Evolutionary conservation across 176 grass and related monocot species (phyloP).

Genomic region (Zizania latifolia): DNA sequence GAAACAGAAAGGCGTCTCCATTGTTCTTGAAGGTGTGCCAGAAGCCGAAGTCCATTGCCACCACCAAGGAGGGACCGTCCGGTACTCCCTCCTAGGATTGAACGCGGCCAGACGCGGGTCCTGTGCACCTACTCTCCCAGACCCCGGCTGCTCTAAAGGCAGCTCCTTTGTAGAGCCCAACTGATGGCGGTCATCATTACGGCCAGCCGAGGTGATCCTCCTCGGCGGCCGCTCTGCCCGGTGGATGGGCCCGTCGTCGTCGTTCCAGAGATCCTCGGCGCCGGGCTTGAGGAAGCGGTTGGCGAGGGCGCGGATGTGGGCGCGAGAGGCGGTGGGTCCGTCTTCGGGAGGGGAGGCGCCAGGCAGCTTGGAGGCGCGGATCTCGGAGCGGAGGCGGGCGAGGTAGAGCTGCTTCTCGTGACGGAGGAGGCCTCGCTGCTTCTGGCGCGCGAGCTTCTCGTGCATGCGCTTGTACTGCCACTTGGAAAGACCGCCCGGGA

Average conservation of each 20-base stretch:
- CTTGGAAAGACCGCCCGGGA: constrained; percentile 72
- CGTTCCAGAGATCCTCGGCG: constrained; percentile 91
- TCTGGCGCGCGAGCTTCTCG: constrained; percentile 75
- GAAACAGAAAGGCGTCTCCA: neutral
- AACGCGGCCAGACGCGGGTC: constrained; percentile 5
- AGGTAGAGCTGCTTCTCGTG: constrained; percentile 87
- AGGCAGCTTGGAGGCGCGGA: constrained; percentile 41
- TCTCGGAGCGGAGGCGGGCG: constrained; percentile 66
- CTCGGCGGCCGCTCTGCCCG: neutral
- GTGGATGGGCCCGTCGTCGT: constrained; percentile 67
- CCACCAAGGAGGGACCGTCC: constrained; percentile 2
- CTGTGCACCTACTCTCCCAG: neutral
- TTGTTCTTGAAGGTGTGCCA: neutral
- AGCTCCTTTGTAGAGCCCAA: constrained; percentile 7
- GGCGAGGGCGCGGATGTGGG: constrained; percentile 60
- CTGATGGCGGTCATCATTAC: neutral
- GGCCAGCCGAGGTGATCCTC: neutral
- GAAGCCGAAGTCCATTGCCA: neutral
- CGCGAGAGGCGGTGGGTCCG: constrained; percentile 42
- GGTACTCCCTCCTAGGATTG: constrained; percentile 31
- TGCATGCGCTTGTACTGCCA: constrained; percentile 96
- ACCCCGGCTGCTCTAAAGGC: constrained; percentile 13
- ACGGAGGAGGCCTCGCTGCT: constrained; percentile 60
- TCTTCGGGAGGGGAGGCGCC: neutral
- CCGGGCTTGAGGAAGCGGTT: constrained; percentile 61